Evolutionary conservation across 768 basidiomycete genomes (phyloP).

Genomic region (Kwoniella europaea): DNA sequence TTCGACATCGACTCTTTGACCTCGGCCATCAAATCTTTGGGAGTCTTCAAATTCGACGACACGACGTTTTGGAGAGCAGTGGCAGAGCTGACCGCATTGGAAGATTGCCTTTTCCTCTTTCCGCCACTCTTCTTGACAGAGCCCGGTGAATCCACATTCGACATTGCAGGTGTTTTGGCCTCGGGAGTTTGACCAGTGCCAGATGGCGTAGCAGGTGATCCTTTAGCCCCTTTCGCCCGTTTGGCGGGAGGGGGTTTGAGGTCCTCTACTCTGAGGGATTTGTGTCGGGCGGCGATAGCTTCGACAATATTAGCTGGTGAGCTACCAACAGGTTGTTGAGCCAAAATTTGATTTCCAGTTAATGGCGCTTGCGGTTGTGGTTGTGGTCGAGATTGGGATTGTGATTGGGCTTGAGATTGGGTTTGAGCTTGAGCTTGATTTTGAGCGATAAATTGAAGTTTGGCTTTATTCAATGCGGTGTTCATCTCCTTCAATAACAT

Average conservation of each 20-base stretch:
- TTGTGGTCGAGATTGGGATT: background rate
- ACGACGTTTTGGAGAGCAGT: slow-evolving; percentile 20
- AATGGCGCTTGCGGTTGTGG: background rate
- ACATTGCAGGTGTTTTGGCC: slow-evolving; percentile 15
- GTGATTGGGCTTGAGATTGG: background rate
- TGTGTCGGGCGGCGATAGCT: slow-evolving; percentile 38
- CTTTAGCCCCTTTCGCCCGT: slow-evolving; percentile 26
- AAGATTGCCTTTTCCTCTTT: slow-evolving; percentile 29
- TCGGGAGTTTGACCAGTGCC: slow-evolving; percentile 21
- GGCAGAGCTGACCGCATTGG: slow-evolving; percentile 9
- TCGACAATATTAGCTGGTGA: slow-evolving; percentile 17
- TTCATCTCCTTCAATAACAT: slow-evolving; percentile 4
- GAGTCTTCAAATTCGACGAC: slow-evolving; percentile 16
- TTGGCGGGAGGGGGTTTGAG: slow-evolving; percentile 49
- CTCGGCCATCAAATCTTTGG: slow-evolving; percentile 27
- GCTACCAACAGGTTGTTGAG: slow-evolving; percentile 1
- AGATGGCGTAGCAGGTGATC: slow-evolving; percentile 29
- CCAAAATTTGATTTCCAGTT: background rate
- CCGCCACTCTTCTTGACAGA: slow-evolving; percentile 22
- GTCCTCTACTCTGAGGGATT: slow-evolving; percentile 48
- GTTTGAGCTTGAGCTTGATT: background rate
- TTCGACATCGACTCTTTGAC: slow-evolving; percentile 22
- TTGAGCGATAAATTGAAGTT: background rate
- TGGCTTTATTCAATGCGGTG: slow-evolving; percentile 7
- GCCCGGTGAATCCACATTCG: slow-evolving; percentile 6